These are phyloP conservation scores for Ceratobasidium papillatum DNA, from an alignment of 1,284 basidiomycete species.

Conservation along the genomic window DNA sequence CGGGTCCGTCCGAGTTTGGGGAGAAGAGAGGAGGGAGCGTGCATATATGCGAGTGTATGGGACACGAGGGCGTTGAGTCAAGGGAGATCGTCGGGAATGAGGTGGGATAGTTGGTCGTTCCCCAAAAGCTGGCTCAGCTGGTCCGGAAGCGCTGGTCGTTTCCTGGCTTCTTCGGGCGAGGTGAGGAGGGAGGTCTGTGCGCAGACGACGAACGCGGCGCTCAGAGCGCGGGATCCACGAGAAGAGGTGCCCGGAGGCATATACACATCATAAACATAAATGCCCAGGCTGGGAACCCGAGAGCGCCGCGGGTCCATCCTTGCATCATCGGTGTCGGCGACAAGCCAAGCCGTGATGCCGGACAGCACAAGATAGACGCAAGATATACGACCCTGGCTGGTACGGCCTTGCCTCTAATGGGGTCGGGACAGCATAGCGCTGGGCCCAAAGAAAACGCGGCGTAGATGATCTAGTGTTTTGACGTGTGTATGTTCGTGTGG, in stretches of 20 bases:
- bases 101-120: slow-evolving; percentile 12
- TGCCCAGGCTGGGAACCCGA: slow-evolving; percentile 15
- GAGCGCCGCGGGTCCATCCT: not conserved
- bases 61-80: slow-evolving; percentile 23
- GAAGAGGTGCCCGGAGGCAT: not conserved
- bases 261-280: not conserved
- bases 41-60: slow-evolving; percentile 8
- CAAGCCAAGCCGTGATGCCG: not conserved
- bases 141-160: slow-evolving; percentile 23
- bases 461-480: slow-evolving; percentile 5
- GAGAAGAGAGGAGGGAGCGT: not conserved
- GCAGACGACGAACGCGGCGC: slow-evolving; percentile 20
- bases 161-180: slow-evolving; percentile 35
- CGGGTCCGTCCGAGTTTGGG: slow-evolving; percentile 7
- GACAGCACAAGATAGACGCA: no score
- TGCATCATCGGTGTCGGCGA: not conserved
- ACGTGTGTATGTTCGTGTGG: slow-evolving; percentile 18
- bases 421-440: not conserved
- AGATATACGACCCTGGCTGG: no score
- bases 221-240: not conserved
- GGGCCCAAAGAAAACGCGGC: not conserved
- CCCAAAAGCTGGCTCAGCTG: slow-evolving; percentile 25
- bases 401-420: not conserved
- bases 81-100: slow-evolving; percentile 27
- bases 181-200: slow-evolving; percentile 35